Base-by-base conservation (phyloP, 139 green algal species). In the Chlorella vulgaris region DNA sequence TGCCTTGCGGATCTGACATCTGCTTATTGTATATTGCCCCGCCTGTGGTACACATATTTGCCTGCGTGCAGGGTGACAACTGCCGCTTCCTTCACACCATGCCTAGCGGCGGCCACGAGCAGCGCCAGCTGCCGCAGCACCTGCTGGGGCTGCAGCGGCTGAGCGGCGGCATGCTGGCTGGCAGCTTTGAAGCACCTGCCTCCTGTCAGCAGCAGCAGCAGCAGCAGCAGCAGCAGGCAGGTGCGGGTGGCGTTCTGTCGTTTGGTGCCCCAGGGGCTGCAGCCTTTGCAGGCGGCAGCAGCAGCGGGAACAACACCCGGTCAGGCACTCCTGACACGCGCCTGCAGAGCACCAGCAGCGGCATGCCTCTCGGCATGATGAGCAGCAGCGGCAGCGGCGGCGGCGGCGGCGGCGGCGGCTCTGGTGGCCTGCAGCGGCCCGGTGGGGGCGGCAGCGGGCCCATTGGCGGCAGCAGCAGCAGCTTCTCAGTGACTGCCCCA, bases 91-190 rank as follows among this genome's bases (percentile, higher is more conserved):
- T 60, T 0, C 74, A 80, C 39, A 38, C 28, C 4, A 24, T 69
- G 29, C 74, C 55, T 19, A 36, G 24, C 38, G n/a, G 21, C 47
- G 7, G 3, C 1, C 26, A 43, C 29, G 74, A 78, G 18, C 24
- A 43, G 29, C 42, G 18, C 33, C 71, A 67, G 71, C 71, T 4
- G 35, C 65, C 62, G 4, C 18, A n/a, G 19, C 65, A 71, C 33
- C 65, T 68, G 71, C 71, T 78, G 71, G 33, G 51, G 50, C 51
- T 78, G 71, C 71, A 67, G 35, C 71, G 71, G 33, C 71, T 78
- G 33, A 78, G 71, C 71, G 71, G 21, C 22, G 51, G 50, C 36
- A 22, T 21, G 33, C 33, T 50, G 18, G 55, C 55, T 8, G 55
- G 18, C 55, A 21, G 18, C 22, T 65, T 65, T 65, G 55, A 65